Conservation (phyloP, 2,329 filamentous ascomycete genomes). For the Juglanconis oblonga region DNA sequence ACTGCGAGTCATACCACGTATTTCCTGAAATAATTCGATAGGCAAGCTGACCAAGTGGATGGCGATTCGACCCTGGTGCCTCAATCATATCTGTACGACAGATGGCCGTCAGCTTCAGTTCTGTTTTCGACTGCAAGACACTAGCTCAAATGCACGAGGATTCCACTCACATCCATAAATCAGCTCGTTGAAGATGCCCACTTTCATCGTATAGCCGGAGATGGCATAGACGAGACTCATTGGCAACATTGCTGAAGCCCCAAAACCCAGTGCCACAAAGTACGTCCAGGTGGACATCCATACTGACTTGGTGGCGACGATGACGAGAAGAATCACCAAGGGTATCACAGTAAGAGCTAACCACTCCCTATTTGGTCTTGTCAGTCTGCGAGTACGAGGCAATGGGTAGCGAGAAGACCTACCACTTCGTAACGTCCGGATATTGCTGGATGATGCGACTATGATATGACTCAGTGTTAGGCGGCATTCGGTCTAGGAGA, state of each 20-base stretch:
- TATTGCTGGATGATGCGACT: constrained; percentile 11
- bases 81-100: constrained; percentile 19
- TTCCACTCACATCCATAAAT: constrained; percentile 18
- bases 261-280: constrained; percentile 21
- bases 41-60: constrained; percentile 20
- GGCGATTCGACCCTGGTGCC: constrained; percentile 5
- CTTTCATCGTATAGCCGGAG: constrained; percentile 20
- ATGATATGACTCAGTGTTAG: background rate
- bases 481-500: background rate
- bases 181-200: constrained; percentile 21
- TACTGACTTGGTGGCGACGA: constrained; percentile 19
- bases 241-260: constrained; percentile 20
- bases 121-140: background rate
- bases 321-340: constrained; percentile 17
- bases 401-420: background rate
- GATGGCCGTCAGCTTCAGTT: background rate
- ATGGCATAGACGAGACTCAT: constrained; percentile 22
- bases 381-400: no score
- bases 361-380: constrained; percentile 7
- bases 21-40: constrained; percentile 22
- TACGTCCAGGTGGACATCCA: constrained; percentile 22
- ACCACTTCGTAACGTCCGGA: constrained; percentile 12
- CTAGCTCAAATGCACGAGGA: background rate
- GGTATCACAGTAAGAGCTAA: constrained; percentile 5
- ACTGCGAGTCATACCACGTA: constrained; percentile 19